phyloP scores from a whole-genome alignment of 345 rosid species.

The Gossypium rotundifolium region DNA sequence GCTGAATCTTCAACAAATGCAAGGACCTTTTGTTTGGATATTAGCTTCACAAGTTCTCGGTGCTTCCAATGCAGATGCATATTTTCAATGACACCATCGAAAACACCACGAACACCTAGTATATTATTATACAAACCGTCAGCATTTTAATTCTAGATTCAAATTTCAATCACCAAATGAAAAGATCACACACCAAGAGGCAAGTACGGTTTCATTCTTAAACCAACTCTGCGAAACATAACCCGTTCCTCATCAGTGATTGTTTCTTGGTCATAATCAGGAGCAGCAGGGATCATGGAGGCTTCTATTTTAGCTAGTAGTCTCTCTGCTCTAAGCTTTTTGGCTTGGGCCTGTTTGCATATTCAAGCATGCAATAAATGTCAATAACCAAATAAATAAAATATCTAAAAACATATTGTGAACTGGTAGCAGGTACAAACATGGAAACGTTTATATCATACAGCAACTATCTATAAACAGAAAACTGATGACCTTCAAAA shows the following conservation, averaged over 20 bases:
- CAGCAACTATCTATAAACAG: slow-evolving; percentile 6
- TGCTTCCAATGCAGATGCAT: slow-evolving; percentile 99
- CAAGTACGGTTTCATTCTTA: slow-evolving; percentile 89
- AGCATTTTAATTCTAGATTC: slow-evolving; percentile 12
- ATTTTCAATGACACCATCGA: slow-evolving; percentile 96
- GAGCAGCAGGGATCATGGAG: slow-evolving; percentile 89
- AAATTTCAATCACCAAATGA: neutral
- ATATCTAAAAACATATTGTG: neutral
- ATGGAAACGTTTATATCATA: neutral
- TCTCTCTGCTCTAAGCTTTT: slow-evolving; percentile 83
- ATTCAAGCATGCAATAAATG: slow-evolving; percentile 13
- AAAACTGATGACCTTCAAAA: neutral
- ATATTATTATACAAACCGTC: slow-evolving; percentile 15
- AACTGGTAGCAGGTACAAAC: neutral
- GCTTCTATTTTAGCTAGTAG: slow-evolving; percentile 83
- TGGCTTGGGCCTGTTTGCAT: slow-evolving; percentile 67
- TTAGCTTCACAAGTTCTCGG: slow-evolving; percentile 95
- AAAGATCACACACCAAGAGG: slow-evolving; percentile 65
- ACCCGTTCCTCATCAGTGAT: slow-evolving; percentile 87
- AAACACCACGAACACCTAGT: slow-evolving; percentile 95
- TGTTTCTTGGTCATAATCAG: slow-evolving; percentile 97
- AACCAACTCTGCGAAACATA: slow-evolving; percentile 88
- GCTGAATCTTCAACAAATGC: slow-evolving; percentile 93
- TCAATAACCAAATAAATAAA: slow-evolving; percentile 7
- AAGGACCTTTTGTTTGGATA: slow-evolving; percentile 82